Evolutionary conservation across 2,329 filamentous ascomycete species (phyloP).

Genomic region (Epichloe aotearoae): DNA sequence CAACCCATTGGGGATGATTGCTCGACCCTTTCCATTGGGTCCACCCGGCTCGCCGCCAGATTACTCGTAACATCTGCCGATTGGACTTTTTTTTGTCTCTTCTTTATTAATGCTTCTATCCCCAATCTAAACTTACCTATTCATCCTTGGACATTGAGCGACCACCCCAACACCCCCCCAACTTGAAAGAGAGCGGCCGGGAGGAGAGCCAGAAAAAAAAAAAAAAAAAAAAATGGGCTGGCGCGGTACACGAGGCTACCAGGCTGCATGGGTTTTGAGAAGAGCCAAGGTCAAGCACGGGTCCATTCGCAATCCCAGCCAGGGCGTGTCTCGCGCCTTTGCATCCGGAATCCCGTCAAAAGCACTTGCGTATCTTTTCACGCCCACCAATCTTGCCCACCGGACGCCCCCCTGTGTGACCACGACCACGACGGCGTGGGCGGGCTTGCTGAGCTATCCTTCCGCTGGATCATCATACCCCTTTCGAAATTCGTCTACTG

Average conservation of each 20-base stretch:
- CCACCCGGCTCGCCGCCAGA: constrained; percentile 1
- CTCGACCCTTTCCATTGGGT: constrained; percentile 2
- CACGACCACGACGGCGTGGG: neutral
- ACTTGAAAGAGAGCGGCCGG: neutral
- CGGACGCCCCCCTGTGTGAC: constrained; percentile 6
- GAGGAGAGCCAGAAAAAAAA: neutral
- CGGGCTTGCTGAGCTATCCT: constrained; percentile 1
- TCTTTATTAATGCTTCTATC: neutral
- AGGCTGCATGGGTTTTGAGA: constrained; percentile 1
- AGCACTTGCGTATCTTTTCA: neutral
- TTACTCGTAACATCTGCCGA: neutral
- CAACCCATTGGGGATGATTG: constrained; percentile 3
- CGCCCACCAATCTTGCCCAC: constrained; percentile 1
- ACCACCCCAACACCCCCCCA: neutral
- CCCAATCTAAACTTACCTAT: neutral
- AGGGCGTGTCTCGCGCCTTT: constrained; percentile 8
- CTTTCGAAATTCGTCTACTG: constrained; percentile 3
- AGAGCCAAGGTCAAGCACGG: constrained; percentile 1
- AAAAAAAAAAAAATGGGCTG: neutral
- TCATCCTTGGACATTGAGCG: neutral
- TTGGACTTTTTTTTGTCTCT: neutral
- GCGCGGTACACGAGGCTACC: constrained; percentile 4
- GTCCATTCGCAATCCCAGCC: constrained; percentile 5
- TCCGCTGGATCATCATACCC: constrained; percentile 1
- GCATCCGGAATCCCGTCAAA: constrained; percentile 6